Base-by-base conservation (phyloP, 2,329 filamentous ascomycete genomes). In the Exserohilum turcica region DNA sequence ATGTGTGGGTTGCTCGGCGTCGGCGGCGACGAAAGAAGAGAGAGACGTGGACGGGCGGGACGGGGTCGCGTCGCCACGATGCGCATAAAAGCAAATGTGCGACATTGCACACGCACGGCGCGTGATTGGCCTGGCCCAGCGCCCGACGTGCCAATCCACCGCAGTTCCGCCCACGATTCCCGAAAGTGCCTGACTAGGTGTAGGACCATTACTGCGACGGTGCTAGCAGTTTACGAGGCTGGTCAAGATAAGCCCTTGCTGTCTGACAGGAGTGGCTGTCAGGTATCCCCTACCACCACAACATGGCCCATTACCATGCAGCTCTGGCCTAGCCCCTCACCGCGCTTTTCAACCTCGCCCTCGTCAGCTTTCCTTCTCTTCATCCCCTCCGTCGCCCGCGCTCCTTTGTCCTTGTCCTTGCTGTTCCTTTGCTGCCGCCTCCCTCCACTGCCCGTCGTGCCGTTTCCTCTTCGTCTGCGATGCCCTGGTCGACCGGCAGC, bases 241-340 rank as follows among this genome's bases (percentile, higher is more conserved):
- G 32, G 24, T 43, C 32, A 2, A 48, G 50, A 48, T 53, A 53
- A 43, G 44, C 32, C 32, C 31, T 16, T 38, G 16, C 21, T 24
- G 33, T 43, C 18, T 10, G 36, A 19, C 32, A 29, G 27, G 40
- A 28, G 35, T 36, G 31, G 38, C 50, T 48, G 43, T 38, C 29
- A 52, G 38, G n/a, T 35, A 6, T 32, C 29, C 19, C 19, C 19
- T 35, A 33, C 42, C 31, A 21, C n/a, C 12, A 44, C 19, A 21
- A 44, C 15, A 24, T 37, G 13, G 36, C 32, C 16, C 27, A 45
- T 39, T 48, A 33, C 32, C 54, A 42, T 38, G 46, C 35, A 54
- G 54, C 47, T 50, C 43, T 48, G 21, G 15, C 46, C 49, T 54
- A 54, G 47, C 42, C 42, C 39, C 42, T 40, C 27, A 37, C 13